phyloP scores from a whole-genome alignment of 2,329 filamentous ascomycete genomes.

The Sporothrix sp. region DNA sequence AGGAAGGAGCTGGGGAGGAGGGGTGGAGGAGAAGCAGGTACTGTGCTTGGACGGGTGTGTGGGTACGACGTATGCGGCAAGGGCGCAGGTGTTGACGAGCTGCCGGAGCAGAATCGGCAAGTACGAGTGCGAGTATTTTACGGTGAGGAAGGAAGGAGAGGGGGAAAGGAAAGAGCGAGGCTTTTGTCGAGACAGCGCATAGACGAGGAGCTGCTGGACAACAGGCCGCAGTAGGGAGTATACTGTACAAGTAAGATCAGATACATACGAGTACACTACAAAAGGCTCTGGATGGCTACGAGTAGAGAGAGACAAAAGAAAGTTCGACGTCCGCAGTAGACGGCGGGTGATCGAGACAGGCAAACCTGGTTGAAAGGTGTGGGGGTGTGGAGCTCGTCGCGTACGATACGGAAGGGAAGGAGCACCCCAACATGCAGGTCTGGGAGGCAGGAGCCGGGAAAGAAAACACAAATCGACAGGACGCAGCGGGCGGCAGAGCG shows the following conservation, averaged over 20 bases:
- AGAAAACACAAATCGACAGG: neutral
- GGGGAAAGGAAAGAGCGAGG: too few relatives aligned
- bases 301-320: neutral
- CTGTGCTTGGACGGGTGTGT: slow-evolving; percentile 1
- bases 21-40: slow-evolving; percentile 4
- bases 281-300: neutral
- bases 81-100: slow-evolving; percentile 4
- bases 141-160: too few relatives aligned
- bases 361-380: slow-evolving; percentile 5
- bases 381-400: slow-evolving; percentile 3
- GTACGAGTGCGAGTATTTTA: too few relatives aligned
- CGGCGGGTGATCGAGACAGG: neutral
- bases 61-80: slow-evolving; percentile 3
- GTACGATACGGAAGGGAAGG: neutral
- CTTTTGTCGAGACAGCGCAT: too few relatives aligned
- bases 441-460: neutral
- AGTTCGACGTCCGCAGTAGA: too few relatives aligned
- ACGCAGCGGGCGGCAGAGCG: neutral
- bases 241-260: too few relatives aligned
- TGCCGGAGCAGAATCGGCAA: neutral
- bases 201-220: neutral
- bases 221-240: neutral
- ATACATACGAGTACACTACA: neutral
- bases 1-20: neutral
- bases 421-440: neutral